These are phyloP conservation scores for Ceratorhiza oryzae-sativae DNA, from an alignment of 1,284 basidiomycete species.

Conservation along the genomic window DNA sequence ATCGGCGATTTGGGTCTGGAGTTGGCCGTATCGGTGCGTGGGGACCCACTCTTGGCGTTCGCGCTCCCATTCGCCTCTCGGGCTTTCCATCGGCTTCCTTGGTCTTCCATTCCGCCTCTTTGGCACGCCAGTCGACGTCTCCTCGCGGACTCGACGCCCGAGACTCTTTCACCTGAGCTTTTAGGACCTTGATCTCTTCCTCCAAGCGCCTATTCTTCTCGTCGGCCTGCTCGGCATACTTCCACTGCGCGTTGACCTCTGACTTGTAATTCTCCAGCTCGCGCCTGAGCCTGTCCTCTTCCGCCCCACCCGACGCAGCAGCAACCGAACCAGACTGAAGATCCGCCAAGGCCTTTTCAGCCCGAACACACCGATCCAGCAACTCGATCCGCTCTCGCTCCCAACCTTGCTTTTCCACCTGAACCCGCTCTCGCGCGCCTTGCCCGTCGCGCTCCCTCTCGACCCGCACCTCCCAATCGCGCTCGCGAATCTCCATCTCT, in stretches of 20 bases:
- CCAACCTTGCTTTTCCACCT: conserved; percentile 24
- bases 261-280: conserved; percentile 34
- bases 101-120: conserved; percentile 6
- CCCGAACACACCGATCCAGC: conserved; percentile 32
- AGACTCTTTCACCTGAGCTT: neutral
- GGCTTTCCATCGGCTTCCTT: neutral
- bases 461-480: conserved; percentile 32
- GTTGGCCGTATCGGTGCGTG: neutral
- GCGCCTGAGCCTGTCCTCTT: conserved; percentile 5
- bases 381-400: conserved; percentile 18
- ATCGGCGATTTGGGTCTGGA: neutral
- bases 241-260: conserved; percentile 38
- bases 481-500: conserved; percentile 19
- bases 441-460: conserved; percentile 32
- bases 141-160: conserved; percentile 3
- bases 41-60: conserved; percentile 22
- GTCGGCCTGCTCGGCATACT: conserved; percentile 34
- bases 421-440: conserved; percentile 4
- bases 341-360: neutral
- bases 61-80: conserved; percentile 14
- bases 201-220: conserved; percentile 5
- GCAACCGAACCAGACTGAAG: neutral
- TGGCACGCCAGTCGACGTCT: neutral
- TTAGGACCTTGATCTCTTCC: neutral
- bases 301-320: neutral